A percentile compares a stretch with the other conserved stretches of the same genome.
Evolutionary conservation across 176 grass and related monocot species (phyloP).

Genomic region (Oryza glaberrima): DNA sequence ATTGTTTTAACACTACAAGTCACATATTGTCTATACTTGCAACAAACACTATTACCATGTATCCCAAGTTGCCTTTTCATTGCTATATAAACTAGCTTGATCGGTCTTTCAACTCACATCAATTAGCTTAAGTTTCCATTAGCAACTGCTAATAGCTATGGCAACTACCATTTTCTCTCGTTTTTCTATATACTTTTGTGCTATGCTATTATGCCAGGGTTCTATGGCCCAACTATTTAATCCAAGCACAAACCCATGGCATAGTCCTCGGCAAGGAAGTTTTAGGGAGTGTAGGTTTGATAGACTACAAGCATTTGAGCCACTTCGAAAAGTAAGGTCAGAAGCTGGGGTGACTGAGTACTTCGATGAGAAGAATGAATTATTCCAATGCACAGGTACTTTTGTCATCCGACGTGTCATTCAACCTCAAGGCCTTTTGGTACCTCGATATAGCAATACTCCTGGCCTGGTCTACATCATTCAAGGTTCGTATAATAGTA

Average conservation of each 20-base stretch:
- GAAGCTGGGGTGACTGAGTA: not conserved
- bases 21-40: not conserved
- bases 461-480: slow-evolving; percentile 27
- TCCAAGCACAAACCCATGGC: not conserved
- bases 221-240: not conserved
- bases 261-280: not conserved
- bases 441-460: not conserved
- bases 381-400: slow-evolving; percentile 44
- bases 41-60: not conserved
- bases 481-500: slow-evolving; percentile 15
- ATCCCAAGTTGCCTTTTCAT: not conserved
- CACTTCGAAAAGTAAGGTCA: not conserved
- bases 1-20: not conserved
- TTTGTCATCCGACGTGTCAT: slow-evolving; percentile 5
- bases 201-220: not conserved
- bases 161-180: not conserved
- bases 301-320: not conserved
- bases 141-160: not conserved
- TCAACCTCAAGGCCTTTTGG: not conserved
- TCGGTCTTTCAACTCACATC: not conserved
- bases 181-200: not conserved
- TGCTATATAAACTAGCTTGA: not conserved
- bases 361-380: slow-evolving; percentile 2
- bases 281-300: not conserved
- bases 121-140: not conserved